Percentiles rank a stretch among this genome's conserved stretches.
phyloP scores from a whole-genome alignment of 352 stramenopile genomes.

The Globisporangium paroecandrum region DNA sequence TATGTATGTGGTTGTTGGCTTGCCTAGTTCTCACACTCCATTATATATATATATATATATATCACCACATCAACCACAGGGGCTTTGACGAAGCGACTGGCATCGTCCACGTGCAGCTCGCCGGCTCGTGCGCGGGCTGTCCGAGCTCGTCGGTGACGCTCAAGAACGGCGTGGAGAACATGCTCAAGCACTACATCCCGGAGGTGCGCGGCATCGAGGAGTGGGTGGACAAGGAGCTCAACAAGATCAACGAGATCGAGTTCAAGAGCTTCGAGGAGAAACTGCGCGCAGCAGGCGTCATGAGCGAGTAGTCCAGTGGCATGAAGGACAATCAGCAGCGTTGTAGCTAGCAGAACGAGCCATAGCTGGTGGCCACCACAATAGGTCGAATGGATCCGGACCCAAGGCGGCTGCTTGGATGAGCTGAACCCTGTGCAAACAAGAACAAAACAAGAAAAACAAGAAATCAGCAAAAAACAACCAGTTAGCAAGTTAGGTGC shows the following conservation, averaged over 20 bases:
- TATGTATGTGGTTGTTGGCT: background rate
- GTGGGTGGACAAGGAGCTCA: slow-evolving; percentile 75
- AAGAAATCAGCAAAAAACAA: background rate
- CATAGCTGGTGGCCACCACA: background rate
- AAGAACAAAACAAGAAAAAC: slow-evolving; percentile 1
- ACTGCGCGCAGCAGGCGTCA: slow-evolving; percentile 74
- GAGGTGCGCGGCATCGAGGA: slow-evolving; percentile 92
- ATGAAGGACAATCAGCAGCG: background rate
- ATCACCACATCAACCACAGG: background rate
- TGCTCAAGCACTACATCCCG: slow-evolving; percentile 99
- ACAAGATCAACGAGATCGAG: slow-evolving; percentile 75
- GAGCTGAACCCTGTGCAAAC: background rate
- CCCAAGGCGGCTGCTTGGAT: background rate
- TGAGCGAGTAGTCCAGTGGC: slow-evolving; percentile 51
- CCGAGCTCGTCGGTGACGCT: slow-evolving; percentile 97
- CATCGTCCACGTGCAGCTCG: slow-evolving; percentile 87
- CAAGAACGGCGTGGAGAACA: slow-evolving; percentile 99
- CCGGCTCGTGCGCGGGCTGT: slow-evolving; percentile 97
- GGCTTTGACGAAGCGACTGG: slow-evolving; percentile 95
- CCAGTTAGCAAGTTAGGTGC: background rate
- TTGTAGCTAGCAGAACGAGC: too few relatives aligned
- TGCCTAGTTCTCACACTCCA: background rate
- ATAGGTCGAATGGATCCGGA: background rate
- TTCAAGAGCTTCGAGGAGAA: slow-evolving; percentile 82
- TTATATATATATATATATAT: background rate